phyloP scores from a whole-genome alignment of 129 eudicot genomes.

The Helianthus tuberosus region DNA sequence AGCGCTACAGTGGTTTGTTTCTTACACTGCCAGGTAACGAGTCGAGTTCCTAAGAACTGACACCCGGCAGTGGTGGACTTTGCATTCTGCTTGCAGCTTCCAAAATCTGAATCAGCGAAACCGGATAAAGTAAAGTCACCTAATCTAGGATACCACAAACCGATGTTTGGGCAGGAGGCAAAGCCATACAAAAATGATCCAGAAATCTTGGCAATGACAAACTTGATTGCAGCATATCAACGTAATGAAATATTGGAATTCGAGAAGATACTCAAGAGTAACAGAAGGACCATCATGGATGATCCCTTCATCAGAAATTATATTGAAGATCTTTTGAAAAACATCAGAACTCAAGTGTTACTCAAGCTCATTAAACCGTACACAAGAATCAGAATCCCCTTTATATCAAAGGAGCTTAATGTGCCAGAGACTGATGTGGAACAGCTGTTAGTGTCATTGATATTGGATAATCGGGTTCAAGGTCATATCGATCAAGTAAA shows the following conservation, averaged over 20 bases:
- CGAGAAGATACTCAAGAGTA: conserved; percentile 97
- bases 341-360: conserved; percentile 95
- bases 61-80: too few species aligned
- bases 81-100: too few species aligned
- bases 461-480: conserved; percentile 86
- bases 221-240: conserved; percentile 96
- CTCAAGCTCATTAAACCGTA: conserved; percentile 98
- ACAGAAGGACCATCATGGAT: conserved; percentile 98
- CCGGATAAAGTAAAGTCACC: too few species aligned
- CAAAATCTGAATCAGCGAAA: too few species aligned
- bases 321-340: conserved; percentile 94
- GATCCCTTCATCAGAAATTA: conserved; percentile 92
- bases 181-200: conserved; percentile 97
- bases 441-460: conserved; percentile 82
- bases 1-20: too few species aligned
- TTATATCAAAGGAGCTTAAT: conserved; percentile 97
- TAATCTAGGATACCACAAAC: too few species aligned
- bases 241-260: conserved; percentile 97
- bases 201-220: conserved; percentile 96
- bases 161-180: too few species aligned
- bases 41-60: too few species aligned
- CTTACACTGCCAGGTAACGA: too few species aligned
- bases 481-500: conserved; percentile 99
- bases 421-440: conserved; percentile 97
- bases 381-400: conserved; percentile 96